Conservation (phyloP, 306 rosid genomes). For the Cicer cuneatum region DNA sequence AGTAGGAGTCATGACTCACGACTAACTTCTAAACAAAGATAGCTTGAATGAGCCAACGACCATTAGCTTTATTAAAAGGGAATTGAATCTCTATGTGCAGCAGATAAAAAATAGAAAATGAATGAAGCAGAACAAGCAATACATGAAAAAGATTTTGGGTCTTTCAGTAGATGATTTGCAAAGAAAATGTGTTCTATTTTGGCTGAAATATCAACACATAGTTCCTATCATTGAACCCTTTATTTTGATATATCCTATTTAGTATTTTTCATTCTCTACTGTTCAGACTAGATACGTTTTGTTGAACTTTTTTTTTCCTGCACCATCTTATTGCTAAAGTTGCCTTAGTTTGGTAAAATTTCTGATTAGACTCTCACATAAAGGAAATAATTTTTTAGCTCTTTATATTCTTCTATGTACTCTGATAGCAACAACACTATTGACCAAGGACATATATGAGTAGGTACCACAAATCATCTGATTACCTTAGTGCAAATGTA, state of each 20-base stretch:
- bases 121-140: not conserved
- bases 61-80: not conserved
- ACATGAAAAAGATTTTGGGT: not conserved
- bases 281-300: too few species aligned
- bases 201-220: not conserved
- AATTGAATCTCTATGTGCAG: not conserved
- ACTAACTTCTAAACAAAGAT: not conserved
- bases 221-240: not conserved
- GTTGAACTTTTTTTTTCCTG: not conserved
- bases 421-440: not conserved
- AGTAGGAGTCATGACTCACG: not conserved
- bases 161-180: not conserved
- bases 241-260: not conserved
- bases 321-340: not conserved
- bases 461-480: slow-evolving; percentile 7
- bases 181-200: not conserved
- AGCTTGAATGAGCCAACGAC: not conserved
- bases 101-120: not conserved
- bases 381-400: not conserved
- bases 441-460: slow-evolving; percentile 24
- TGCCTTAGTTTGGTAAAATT: not conserved
- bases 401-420: not conserved
- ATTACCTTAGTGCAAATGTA: slow-evolving; percentile 78
- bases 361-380: not conserved
- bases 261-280: not conserved